Conservation (phyloP, 1,284 basidiomycete species). For the Rhodotorula sp. region DNA sequence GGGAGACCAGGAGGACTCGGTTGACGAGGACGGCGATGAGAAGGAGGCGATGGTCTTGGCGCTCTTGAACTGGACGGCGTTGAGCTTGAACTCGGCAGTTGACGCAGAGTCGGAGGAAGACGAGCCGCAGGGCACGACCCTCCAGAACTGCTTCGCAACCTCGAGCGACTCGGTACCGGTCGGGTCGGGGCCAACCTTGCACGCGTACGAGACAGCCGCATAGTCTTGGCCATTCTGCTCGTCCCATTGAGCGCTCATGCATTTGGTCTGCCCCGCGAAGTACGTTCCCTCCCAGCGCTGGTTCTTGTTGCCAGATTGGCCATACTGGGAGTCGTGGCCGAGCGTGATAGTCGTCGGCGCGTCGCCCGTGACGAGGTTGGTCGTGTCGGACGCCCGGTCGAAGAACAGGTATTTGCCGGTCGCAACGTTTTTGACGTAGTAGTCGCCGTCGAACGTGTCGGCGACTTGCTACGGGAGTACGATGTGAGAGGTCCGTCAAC, state of each 20-base stretch:
- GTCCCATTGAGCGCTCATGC: slow-evolving; percentile 28
- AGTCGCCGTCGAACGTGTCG: slow-evolving; percentile 16
- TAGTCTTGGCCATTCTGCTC: slow-evolving; percentile 18
- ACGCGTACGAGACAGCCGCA: slow-evolving; percentile 38
- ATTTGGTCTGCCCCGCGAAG: slow-evolving; percentile 22
- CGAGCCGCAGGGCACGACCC: slow-evolving; percentile 14
- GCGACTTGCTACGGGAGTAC: neutral
- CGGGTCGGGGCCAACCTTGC: slow-evolving; percentile 20
- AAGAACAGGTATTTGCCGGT: slow-evolving; percentile 33
- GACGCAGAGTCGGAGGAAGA: neutral
- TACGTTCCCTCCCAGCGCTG: slow-evolving; percentile 14
- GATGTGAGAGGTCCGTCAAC: neutral
- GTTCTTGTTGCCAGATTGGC: slow-evolving; percentile 18
- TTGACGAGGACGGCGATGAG: neutral
- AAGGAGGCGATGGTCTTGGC: neutral
- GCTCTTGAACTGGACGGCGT: neutral
- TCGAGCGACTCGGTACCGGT: slow-evolving; percentile 34
- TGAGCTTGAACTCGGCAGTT: neutral
- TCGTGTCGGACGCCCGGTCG: slow-evolving; percentile 28
- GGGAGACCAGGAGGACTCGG: neutral
- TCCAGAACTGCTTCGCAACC: slow-evolving; percentile 35
- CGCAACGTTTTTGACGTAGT: slow-evolving; percentile 28
- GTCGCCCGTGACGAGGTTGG: slow-evolving; percentile 24
- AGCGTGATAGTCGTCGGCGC: slow-evolving; percentile 9
- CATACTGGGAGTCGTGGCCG: slow-evolving; percentile 25